phyloP scores from a whole-genome alignment of 176 grass and related monocot genomes.

The Pharus latifolius region DNA sequence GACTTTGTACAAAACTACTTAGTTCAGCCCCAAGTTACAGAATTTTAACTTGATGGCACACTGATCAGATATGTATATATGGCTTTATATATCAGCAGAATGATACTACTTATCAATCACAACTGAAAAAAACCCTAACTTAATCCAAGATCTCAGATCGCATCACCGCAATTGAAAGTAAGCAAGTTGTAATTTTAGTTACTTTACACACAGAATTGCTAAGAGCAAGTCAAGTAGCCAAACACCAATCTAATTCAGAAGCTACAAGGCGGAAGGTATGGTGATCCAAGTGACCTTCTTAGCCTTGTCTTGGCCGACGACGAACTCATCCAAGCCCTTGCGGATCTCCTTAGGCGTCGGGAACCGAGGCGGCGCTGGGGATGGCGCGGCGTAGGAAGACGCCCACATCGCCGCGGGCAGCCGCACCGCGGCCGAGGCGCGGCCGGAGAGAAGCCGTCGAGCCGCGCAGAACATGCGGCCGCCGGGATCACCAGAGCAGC shows the following conservation, averaged over 20 bases:
- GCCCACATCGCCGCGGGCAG: neutral
- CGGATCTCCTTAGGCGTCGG: slow-evolving; percentile 56
- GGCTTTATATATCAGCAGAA: neutral
- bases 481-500: neutral
- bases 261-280: neutral
- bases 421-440: neutral
- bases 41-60: neutral
- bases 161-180: too few species aligned
- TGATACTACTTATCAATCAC: too few species aligned
- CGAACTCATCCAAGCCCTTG: slow-evolving; percentile 44
- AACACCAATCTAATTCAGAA: neutral
- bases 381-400: neutral
- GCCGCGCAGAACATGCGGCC: slow-evolving; percentile 12
- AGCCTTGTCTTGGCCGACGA: slow-evolving; percentile 48
- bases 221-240: too few species aligned
- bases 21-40: too few species aligned
- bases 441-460: slow-evolving; percentile 15
- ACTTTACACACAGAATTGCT: too few species aligned
- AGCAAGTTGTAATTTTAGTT: too few species aligned
- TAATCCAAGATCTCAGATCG: too few species aligned
- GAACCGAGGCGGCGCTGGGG: slow-evolving; percentile 22
- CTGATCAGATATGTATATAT: neutral
- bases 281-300: slow-evolving; percentile 28
- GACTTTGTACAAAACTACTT: neutral
- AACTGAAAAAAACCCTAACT: too few species aligned